phyloP scores from a whole-genome alignment of 2,329 filamentous ascomycete genomes.

The Fonsecaea multimorphosa region DNA sequence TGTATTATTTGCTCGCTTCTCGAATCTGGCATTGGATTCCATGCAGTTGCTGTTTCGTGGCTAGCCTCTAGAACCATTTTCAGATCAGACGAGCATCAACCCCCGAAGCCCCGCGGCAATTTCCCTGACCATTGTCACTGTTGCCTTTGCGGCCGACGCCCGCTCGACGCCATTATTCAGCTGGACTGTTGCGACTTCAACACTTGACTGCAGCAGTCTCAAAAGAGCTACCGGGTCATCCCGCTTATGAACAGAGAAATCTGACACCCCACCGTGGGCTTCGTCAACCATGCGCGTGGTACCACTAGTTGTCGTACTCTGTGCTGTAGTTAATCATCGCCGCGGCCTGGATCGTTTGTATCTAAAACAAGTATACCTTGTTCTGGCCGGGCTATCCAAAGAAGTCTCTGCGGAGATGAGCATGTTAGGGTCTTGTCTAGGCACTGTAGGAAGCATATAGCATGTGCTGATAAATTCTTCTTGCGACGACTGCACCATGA shows the following conservation, averaged over 20 bases:
- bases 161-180: not conserved
- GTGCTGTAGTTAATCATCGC: not conserved
- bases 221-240: constrained; percentile 2
- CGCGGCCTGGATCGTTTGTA: not conserved
- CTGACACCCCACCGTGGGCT: not conserved
- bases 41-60: constrained; percentile 20
- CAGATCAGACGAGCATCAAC: not conserved
- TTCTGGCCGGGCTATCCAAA: not conserved
- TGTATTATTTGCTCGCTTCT: constrained; percentile 12
- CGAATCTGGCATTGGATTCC: constrained; percentile 14
- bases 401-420: not conserved
- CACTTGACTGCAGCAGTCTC: not conserved
- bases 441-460: no score
- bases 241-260: not conserved
- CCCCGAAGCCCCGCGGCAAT: constrained; percentile 2
- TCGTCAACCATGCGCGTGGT: not conserved
- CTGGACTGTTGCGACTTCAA: not conserved
- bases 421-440: not conserved
- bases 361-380: constrained; percentile 21
- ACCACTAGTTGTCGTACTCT: no score
- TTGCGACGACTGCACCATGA: not conserved
- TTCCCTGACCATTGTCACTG: not conserved
- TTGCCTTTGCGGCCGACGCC: not conserved
- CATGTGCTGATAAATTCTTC: not conserved
- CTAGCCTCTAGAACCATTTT: constrained; percentile 13